Base-by-base conservation (phyloP, 1,284 basidiomycete species). In the Sanguinoderma infundibulare region DNA sequence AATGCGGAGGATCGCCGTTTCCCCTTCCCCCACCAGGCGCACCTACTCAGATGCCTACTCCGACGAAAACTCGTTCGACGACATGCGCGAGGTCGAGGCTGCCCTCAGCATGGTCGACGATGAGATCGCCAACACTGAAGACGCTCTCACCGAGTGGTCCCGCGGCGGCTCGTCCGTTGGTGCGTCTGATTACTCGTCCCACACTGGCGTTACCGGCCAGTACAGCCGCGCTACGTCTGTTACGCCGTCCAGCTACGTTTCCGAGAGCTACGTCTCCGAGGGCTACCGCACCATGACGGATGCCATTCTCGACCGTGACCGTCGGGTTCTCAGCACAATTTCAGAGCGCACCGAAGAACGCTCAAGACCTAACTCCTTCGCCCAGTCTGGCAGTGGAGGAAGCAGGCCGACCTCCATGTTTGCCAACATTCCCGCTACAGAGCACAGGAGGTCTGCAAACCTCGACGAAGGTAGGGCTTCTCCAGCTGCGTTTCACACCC, bases 71-170 rank as follows among this genome's bases (percentile, higher is more conserved):
- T 83, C 82, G 1, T 56, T 79, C 20, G 73, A 75, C 61, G 83
- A 83, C 46, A 73, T 70, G 2, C 79, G 75, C 5, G 87, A 91
- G 73, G 89, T 92, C 22, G 89, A 91, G 72, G 85, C 83, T 20
- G 80, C 85, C 15, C 80, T 92, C 47, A 85, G 79, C 56, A 80
- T 82, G 59, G 75, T 91, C 26, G 87, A 90, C 62, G 78, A 89
- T 47, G 86, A 92, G 59, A 72, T 90, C 28, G 82, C 85, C 62
- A 78, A 82, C 51, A 82, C 87, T 0, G 87, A 90, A 69, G 83
- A 86, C 54, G 81, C 82, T 5, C 78, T 87, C 56, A 82, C 83
- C 0, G 78, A 86, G 66, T 89, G 87, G 86, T 85, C 78, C 15
- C 72, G 73, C 36, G 67, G 62, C 4, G 67, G 62, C 3, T 70